These are phyloP conservation scores for Gracilaria vermiculophylla DNA, from an alignment of 23 red algal genomes.

Conservation along the genomic window DNA sequence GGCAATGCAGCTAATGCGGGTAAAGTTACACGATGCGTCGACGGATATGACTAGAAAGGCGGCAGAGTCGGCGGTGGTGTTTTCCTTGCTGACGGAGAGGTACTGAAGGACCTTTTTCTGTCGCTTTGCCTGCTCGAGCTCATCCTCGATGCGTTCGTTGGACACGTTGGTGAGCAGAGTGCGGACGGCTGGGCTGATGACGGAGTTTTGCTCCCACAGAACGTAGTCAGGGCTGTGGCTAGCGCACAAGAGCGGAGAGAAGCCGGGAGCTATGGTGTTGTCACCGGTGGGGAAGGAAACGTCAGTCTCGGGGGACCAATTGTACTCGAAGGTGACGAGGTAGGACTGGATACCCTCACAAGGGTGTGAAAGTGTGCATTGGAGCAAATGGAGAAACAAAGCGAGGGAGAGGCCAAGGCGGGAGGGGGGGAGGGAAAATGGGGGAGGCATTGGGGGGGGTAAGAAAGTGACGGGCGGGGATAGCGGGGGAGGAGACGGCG, in stretches of 20 bases:
- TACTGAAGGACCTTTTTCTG: not conserved
- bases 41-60: not conserved
- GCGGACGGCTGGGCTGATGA: not conserved
- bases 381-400: not conserved
- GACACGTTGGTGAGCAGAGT: slow-evolving; percentile 9
- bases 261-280: not conserved
- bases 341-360: slow-evolving; percentile 1
- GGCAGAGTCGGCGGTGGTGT: not conserved
- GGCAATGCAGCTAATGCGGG: slow-evolving; percentile 13
- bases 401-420: not conserved
- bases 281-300: not conserved
- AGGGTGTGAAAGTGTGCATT: not conserved
- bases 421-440: not conserved
- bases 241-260: slow-evolving; percentile 12
- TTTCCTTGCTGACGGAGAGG: not conserved
- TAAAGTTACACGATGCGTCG: not conserved
- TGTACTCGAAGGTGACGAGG: not conserved
- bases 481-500: not conserved
- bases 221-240: not conserved
- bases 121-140: not conserved
- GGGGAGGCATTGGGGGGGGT: not conserved
- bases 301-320: not conserved
- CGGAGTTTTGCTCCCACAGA: not conserved
- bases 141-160: not conserved
- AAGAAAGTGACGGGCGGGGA: not conserved